Evolutionary conservation across 768 basidiomycete species (phyloP).

Genomic region (Xerocomus potaroensis): DNA sequence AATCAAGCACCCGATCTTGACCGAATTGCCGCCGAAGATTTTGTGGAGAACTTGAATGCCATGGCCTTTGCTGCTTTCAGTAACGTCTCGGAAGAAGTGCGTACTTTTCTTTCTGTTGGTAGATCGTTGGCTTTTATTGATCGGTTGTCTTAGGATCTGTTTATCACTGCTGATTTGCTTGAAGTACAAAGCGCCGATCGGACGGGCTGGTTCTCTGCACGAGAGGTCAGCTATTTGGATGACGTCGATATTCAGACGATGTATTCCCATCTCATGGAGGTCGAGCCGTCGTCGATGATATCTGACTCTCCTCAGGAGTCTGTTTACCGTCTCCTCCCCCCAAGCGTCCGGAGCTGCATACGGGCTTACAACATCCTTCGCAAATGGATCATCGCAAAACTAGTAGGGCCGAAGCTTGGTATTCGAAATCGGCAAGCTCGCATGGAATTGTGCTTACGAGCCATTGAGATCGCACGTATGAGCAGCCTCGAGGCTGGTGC

Average conservation of each 20-base stretch:
- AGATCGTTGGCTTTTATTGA: constrained; percentile 3
- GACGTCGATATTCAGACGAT: constrained; percentile 76
- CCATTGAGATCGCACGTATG: constrained; percentile 69
- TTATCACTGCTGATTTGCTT: constrained; percentile 70
- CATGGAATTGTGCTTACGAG: constrained; percentile 68
- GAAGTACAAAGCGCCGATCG: constrained; percentile 79
- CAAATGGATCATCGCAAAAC: constrained; percentile 72
- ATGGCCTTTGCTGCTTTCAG: constrained; percentile 73
- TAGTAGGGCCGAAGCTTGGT: constrained; percentile 62
- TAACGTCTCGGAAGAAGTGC: constrained; percentile 74
- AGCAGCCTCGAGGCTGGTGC: constrained; percentile 45
- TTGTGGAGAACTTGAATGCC: constrained; percentile 75
- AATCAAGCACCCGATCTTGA: constrained; percentile 60
- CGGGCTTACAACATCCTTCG: constrained; percentile 72
- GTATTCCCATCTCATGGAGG: constrained; percentile 66
- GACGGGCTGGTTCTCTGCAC: constrained; percentile 67
- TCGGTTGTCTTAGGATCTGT: constrained; percentile 56
- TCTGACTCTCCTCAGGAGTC: constrained; percentile 69
- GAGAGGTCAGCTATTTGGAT: constrained; percentile 55
- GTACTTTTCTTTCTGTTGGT: constrained; percentile 8
- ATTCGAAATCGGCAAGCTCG: constrained; percentile 60
- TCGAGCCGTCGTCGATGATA: constrained; percentile 68
- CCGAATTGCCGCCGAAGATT: constrained; percentile 56
- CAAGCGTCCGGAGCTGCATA: constrained; percentile 70
- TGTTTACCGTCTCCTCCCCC: constrained; percentile 70